phyloP scores from a whole-genome alignment of 2,329 filamentous ascomycete genomes.

The Xylariaceae sp. region DNA sequence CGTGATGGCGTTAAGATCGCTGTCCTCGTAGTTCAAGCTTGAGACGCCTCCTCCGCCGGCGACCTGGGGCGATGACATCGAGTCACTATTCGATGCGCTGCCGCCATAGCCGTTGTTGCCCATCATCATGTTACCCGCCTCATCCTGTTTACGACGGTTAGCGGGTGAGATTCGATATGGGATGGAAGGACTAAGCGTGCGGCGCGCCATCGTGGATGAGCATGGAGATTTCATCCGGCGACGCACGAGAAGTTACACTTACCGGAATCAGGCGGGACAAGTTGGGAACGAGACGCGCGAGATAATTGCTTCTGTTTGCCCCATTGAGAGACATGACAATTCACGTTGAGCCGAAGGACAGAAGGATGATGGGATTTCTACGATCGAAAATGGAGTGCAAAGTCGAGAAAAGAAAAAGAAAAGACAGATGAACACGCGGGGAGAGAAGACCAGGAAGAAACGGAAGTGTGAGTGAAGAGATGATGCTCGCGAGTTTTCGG shows the following conservation, averaged over 20 bases:
- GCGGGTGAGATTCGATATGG: background rate
- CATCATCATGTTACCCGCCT: slow-evolving; percentile 2
- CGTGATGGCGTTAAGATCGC: slow-evolving; percentile 30
- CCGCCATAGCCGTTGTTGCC: slow-evolving; percentile 7
- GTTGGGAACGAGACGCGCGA: slow-evolving; percentile 10
- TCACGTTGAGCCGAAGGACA: background rate
- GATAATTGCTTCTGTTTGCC: slow-evolving; percentile 12
- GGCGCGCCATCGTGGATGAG: background rate
- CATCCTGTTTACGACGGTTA: slow-evolving; percentile 8
- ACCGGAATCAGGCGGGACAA: slow-evolving; percentile 12
- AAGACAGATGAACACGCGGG: background rate
- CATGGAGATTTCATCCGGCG: background rate
- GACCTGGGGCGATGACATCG: background rate
- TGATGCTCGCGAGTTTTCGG: background rate
- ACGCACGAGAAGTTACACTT: background rate
- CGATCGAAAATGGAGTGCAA: background rate
- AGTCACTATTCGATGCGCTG: background rate
- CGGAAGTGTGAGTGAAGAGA: background rate
- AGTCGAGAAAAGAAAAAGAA: background rate
- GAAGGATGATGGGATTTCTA: no score
- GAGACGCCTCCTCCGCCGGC: slow-evolving; percentile 1
- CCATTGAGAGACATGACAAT: slow-evolving; percentile 10
- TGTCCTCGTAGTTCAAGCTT: slow-evolving; percentile 27
- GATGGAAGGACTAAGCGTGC: background rate
- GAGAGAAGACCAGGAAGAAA: background rate